Evolutionary conservation across 1,284 basidiomycete genomes (phyloP), one percentile per base, ranked within the genome.

Genomic region (Paramarasmius palmivorus): DNA sequence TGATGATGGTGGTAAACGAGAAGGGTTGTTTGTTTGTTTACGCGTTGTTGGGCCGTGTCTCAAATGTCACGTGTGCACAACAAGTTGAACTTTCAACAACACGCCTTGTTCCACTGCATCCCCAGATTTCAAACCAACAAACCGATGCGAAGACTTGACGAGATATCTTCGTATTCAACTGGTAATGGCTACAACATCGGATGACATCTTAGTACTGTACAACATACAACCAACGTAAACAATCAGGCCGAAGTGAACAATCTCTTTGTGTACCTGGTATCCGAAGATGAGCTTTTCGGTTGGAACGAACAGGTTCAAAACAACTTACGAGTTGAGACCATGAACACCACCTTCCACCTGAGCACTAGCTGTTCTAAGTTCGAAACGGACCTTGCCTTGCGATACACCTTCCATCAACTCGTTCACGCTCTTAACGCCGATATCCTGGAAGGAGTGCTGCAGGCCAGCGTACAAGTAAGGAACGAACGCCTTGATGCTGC

Each of bases 281-380:
- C n/a, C n/a, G 25, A 15, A 6, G 5, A 20, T 25, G 12, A 42
- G 12, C 20, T 10, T 19, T 19, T n/a, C 55, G 36, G 61, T 42
- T 20, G 15, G 14, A 2, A 9, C 5, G 10, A 14, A 29, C 32
- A 12, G 3, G 22, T n/a, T n/a, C n/a, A n/a, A 37, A 12, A 2
- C 9, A 15, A 41, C 54, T 73, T 64, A 90, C 83, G 90, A 93
- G 73, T 95, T 90, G 61, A 95, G 72, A 15, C 95, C 95, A 76
- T 97, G 93, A 19, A 98, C 95, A 39, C 93, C 93, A 51, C 96
- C 96, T 74, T 98, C 96, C 48, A 97, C 79, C 77, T 98, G 96
- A 20, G 96, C 96, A 62, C 90, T 93, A 17, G 95, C 92, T 9
- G 96, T 98, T 63, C 96, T 84, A 60, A 98, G 71, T 80, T 99